These are phyloP conservation scores for Barbatosphaeria neglecta DNA, from an alignment of 495 filamentous ascomycete species.

Conservation along the genomic window DNA sequence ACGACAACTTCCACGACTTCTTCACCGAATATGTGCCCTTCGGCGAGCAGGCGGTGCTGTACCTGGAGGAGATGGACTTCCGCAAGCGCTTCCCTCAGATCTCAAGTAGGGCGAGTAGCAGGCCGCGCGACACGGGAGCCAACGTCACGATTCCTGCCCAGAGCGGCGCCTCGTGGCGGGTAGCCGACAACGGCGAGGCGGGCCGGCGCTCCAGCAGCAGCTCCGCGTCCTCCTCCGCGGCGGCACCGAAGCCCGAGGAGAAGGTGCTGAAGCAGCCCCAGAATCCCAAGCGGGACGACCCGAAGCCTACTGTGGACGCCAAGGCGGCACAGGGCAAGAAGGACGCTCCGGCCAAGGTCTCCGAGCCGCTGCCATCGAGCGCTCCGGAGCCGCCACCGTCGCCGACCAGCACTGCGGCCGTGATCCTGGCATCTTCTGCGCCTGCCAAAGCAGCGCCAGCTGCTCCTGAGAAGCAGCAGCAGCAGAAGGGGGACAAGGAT, in stretches of 20 bases:
- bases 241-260: no score
- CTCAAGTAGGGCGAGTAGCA: slow-evolving; percentile 32
- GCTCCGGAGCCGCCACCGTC: slow-evolving; percentile 7
- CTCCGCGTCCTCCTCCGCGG: no score
- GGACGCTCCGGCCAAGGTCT: slow-evolving; percentile 10
- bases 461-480: slow-evolving; percentile 3
- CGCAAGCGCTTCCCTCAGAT: slow-evolving; percentile 78
- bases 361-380: slow-evolving; percentile 8
- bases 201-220: slow-evolving; percentile 34
- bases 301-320: background rate
- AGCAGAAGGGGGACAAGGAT: no score
- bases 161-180: slow-evolving; percentile 75
- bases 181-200: slow-evolving; percentile 41
- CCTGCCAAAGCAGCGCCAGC: slow-evolving; percentile 1
- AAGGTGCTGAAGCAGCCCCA: no score
- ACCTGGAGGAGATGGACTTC: slow-evolving; percentile 93
- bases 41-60: slow-evolving; percentile 90
- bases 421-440: slow-evolving; percentile 1
- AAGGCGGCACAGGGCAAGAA: slow-evolving; percentile 7
- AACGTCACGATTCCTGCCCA: slow-evolving; percentile 74
- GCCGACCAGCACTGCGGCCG: background rate
- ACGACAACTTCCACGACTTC: slow-evolving; percentile 97
- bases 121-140: slow-evolving; percentile 47
- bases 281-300: background rate
- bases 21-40: slow-evolving; percentile 96